Percentiles rank a stretch among this genome's conserved stretches.
These are phyloP conservation scores for Hypericum perforatum DNA, from an alignment of 345 rosid genomes.

Conservation along the genomic window DNA sequence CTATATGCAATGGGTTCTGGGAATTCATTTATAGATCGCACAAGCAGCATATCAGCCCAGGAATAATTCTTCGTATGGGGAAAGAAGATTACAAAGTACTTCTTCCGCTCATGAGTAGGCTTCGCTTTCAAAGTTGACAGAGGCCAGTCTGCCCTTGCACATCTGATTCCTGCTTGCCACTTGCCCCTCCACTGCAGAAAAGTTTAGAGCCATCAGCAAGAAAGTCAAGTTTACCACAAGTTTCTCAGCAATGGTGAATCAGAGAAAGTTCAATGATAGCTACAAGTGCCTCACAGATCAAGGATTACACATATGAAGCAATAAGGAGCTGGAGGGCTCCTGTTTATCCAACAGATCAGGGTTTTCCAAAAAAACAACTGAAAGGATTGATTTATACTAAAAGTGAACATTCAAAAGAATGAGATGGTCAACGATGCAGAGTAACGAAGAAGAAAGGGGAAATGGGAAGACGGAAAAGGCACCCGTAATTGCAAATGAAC, in stretches of 20 bases:
- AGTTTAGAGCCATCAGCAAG: slow-evolving; percentile 11
- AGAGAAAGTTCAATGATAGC: not conserved
- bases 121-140: slow-evolving; percentile 85
- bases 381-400: no score
- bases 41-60: slow-evolving; percentile 95
- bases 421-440: no score
- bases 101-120: slow-evolving; percentile 88
- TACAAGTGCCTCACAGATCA: no score
- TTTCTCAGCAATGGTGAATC: not conserved
- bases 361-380: no score
- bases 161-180: slow-evolving; percentile 96
- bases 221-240: slow-evolving; percentile 9
- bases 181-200: slow-evolving; percentile 84
- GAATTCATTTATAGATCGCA: slow-evolving; percentile 55
- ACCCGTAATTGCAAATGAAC: no score
- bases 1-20: slow-evolving; percentile 87
- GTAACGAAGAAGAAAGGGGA: no score
- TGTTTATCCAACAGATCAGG: no score
- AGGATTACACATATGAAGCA: no score
- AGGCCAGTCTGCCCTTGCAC: slow-evolving; percentile 93
- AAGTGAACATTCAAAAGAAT: no score
- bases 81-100: slow-evolving; percentile 81
- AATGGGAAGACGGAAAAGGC: no score
- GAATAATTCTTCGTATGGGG: slow-evolving; percentile 94
- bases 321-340: no score